phyloP scores from a whole-genome alignment of 495 filamentous ascomycete species.

The Bathelium albidoporum region DNA sequence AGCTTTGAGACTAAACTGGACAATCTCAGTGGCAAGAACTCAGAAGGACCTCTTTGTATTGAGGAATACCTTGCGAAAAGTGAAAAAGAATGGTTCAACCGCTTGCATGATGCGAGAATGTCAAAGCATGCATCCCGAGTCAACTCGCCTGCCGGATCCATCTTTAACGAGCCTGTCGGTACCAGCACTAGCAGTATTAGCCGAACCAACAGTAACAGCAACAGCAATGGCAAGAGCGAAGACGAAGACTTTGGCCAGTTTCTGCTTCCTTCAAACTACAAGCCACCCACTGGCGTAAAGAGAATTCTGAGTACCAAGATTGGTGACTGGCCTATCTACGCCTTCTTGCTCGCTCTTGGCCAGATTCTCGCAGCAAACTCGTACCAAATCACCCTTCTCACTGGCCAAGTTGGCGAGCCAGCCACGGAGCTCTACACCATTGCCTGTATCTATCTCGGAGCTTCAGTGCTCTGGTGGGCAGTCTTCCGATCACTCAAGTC shows the following conservation, averaged over 20 bases:
- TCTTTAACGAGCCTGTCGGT: slow-evolving; percentile 3
- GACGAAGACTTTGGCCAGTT: slow-evolving; percentile 39
- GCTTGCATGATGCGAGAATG: slow-evolving; percentile 45
- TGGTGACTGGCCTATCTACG: slow-evolving; percentile 63
- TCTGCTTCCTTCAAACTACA: slow-evolving; percentile 52
- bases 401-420: slow-evolving; percentile 48
- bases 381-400: slow-evolving; percentile 58
- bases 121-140: slow-evolving; percentile 6
- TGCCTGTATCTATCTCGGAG: slow-evolving; percentile 49
- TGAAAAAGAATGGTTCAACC: slow-evolving; percentile 55
- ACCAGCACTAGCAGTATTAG: not conserved
- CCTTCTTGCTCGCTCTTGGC: slow-evolving; percentile 56
- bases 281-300: slow-evolving; percentile 54
- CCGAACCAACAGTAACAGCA: not conserved
- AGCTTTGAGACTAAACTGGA: slow-evolving; percentile 48
- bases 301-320: slow-evolving; percentile 33
- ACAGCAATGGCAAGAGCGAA: not conserved
- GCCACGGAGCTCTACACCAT: slow-evolving; percentile 54
- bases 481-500: slow-evolving; percentile 48
- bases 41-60: slow-evolving; percentile 47
- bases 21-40: slow-evolving; percentile 42
- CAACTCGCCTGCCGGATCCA: slow-evolving; percentile 13
- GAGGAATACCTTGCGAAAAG: slow-evolving; percentile 51
- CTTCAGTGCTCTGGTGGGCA: slow-evolving; percentile 53
- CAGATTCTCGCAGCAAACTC: slow-evolving; percentile 59